Evolutionary conservation across 2,329 filamentous ascomycete species (phyloP), one percentile per base, ranked within the genome.

Genomic region (Pestalotiopsis fici): DNA sequence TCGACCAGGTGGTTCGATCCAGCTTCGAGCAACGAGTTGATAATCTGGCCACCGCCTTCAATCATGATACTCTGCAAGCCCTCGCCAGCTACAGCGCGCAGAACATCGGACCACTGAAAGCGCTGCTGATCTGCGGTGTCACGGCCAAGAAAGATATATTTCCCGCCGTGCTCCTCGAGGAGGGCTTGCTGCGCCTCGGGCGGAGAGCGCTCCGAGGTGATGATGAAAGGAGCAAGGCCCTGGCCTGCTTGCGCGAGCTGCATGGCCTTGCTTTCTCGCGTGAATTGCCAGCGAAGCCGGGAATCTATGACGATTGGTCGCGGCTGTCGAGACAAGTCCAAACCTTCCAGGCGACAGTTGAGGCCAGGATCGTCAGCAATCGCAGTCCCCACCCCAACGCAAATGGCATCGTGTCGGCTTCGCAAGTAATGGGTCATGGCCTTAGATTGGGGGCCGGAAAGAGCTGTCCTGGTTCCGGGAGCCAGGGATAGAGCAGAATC

Each of bases 391-490:
- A 91, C 93, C 25, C 95, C 95, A 37, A 98, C 85, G 27, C 97
- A 85, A 72, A 98, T 97, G 50, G 93, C 94, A 70, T 93, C 89
- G 80, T 98, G 94, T 18, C 86, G 87, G 13, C 91, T 90, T 74
- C 95, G 93, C 31, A 98, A 87, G 77, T 92, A 93, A 79, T 98
- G 95, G 0, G 95, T 98, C 93, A 98, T 97, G 65, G 93, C 88
- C 79, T 97, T 97, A 47, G 93, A 93, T 70, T 90, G 85, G 0
- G 91, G 88, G 3, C 95, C 95, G 1, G 95, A 98, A 15, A 98
- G 87, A 0, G 87, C 84, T 2, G 95, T 98, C 71, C 92, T 92
- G n/a, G 89, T 85, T 15, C 94, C 94, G 0, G 94, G 93, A 0
- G 90, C 86, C 31, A 95, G 85, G 1, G 94, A 88, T 63, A 97